Evolutionary conservation across 352 stramenopile species (phyloP).

Genomic region (Globisporangium splendens): DNA sequence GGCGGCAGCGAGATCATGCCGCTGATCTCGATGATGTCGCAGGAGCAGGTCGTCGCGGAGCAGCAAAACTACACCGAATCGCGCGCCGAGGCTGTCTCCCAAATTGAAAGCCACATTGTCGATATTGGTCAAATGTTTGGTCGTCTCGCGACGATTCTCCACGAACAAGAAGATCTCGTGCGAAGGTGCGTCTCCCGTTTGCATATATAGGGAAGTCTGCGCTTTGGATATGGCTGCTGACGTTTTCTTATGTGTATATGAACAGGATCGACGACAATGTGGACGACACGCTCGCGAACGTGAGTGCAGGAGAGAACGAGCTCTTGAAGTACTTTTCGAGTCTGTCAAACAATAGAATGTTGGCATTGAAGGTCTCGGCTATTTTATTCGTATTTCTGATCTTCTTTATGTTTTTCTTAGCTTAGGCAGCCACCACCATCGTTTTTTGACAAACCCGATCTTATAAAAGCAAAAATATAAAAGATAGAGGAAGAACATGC

Average conservation of each 20-base stretch:
- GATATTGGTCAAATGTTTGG: conserved; percentile 84
- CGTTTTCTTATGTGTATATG: conserved; percentile 14
- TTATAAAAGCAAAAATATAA: conserved; percentile 4
- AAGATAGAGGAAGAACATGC: not conserved
- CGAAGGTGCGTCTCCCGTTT: conserved; percentile 39
- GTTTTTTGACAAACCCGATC: conserved; percentile 3
- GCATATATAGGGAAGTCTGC: not conserved
- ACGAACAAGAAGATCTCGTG: conserved; percentile 80
- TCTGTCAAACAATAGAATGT: conserved; percentile 84
- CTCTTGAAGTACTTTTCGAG: conserved; percentile 84
- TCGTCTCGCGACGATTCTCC: conserved; percentile 72
- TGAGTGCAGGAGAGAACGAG: conserved; percentile 75
- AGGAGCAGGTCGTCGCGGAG: conserved; percentile 72
- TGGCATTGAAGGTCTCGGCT: conserved; percentile 81
- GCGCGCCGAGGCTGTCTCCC: conserved; percentile 69
- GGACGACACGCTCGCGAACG: conserved; percentile 71
- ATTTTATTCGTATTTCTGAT: conserved; percentile 88
- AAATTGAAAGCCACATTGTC: conserved; percentile 86
- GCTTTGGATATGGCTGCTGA: not conserved
- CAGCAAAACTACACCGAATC: conserved; percentile 79
- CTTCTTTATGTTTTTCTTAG: conserved; percentile 89
- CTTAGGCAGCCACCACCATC: conserved; percentile 29
- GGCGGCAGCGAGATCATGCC: conserved; percentile 45
- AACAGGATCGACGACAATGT: conserved; percentile 86
- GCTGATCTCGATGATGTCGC: conserved; percentile 68